Conservation (phyloP, 352 stramenopile species). For the Globisporangium abappressorium region DNA sequence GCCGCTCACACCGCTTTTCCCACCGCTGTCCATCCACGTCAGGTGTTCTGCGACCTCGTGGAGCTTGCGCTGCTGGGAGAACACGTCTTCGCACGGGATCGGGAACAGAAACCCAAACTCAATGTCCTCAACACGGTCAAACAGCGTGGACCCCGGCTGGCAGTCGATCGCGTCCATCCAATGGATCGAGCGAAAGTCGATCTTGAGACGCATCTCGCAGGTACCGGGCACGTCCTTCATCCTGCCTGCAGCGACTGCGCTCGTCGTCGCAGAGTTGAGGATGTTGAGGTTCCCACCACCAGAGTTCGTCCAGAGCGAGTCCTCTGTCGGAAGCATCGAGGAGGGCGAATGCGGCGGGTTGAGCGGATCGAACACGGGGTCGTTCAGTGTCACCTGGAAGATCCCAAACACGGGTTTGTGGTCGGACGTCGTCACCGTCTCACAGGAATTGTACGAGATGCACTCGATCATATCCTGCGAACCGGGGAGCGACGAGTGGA, state of each 20-base stretch:
- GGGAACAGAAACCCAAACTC: slow-evolving; percentile 77
- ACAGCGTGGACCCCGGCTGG: slow-evolving; percentile 32
- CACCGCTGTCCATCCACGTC: slow-evolving; percentile 42
- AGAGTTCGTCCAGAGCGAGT: slow-evolving; percentile 41
- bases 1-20: slow-evolving; percentile 13
- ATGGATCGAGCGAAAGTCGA: slow-evolving; percentile 69
- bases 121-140: slow-evolving; percentile 63
- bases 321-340: not conserved
- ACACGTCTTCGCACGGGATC: slow-evolving; percentile 77
- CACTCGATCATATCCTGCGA: slow-evolving; percentile 49
- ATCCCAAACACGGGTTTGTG: slow-evolving; percentile 79
- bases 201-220: slow-evolving; percentile 57
- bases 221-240: slow-evolving; percentile 63
- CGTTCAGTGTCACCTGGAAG: slow-evolving; percentile 48
- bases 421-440: slow-evolving; percentile 70
- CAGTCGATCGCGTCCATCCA: slow-evolving; percentile 62
- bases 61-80: slow-evolving; percentile 75
- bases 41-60: slow-evolving; percentile 73
- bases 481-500: slow-evolving; percentile 75
- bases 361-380: slow-evolving; percentile 11
- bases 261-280: slow-evolving; percentile 21
- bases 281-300: slow-evolving; percentile 43
- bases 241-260: slow-evolving; percentile 25
- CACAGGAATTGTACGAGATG: slow-evolving; percentile 75
- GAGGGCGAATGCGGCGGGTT: slow-evolving; percentile 18